Base-by-base conservation (phyloP, 306 rosid species). In the Heteromeles arbutifolia region DNA sequence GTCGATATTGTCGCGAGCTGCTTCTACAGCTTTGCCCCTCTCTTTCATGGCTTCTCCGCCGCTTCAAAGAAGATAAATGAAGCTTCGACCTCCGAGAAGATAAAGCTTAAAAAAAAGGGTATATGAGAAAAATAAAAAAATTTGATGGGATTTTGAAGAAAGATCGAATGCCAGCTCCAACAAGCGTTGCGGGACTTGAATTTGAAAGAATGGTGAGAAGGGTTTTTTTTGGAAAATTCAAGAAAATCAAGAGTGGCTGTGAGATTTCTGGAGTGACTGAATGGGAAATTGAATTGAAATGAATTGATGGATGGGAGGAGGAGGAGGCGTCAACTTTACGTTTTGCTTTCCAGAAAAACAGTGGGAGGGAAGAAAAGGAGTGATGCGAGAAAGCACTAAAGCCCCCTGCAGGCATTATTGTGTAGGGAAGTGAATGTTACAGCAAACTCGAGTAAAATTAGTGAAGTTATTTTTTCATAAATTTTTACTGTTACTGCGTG, bases 271-370 rank as follows among this genome's bases (percentile, higher is more conserved):
- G 75, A 78, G 82, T 65, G 65, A 65, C 37, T 34, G 45, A 65
- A 37, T 62, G 9, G 39, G 22, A 31, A 64, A 50, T 28, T 15
- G 67, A 63, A 63, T 21, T 59, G 77, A 68, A 28, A 76, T 79
- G 84, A 79, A 80, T 82, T 74, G 86, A 77, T 80, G 64, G 83
- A 80, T 32, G 66, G 54, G 54, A 50, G 54, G 54, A 48, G 54
- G 41, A 70, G 72, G 86, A 85, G 74, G 96, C 93, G 93, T 90
- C 88, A 85, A 75, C 88, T 92, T 92, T 90, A 92, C 97, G 97
- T 90, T 88, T 86, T 76, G 87, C 82, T 77, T 65, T 80, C 82
- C 92, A 77, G 87, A 79, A 75, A 48, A 84, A 88, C 84, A 85
- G 85, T 86, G 83, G 12, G 11, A 10, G 54, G 67, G 67, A 70